Percentiles rank a stretch among this genome's conserved stretches.
phyloP scores from a whole-genome alignment of 2,329 filamentous ascomycete genomes.

The Fusarium sp. region DNA sequence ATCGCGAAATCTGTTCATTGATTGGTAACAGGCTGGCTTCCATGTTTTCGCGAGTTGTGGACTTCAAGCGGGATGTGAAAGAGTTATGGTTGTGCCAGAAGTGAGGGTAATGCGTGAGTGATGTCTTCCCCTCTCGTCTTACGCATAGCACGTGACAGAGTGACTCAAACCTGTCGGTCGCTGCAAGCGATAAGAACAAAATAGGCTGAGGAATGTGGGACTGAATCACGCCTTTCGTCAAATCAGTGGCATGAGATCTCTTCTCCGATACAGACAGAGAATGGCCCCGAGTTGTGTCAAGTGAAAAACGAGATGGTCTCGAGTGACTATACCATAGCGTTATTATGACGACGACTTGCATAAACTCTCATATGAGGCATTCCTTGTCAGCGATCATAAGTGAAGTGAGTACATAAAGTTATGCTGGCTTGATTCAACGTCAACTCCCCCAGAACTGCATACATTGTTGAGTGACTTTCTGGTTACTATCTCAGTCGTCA shows the following conservation, averaged over 20 bases:
- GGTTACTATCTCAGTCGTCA: neutral
- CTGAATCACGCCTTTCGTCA: neutral
- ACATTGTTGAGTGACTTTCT: neutral
- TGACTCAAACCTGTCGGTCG: neutral
- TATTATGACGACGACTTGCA: neutral
- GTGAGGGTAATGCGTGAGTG: neutral
- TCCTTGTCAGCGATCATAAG: neutral
- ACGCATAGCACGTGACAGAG: neutral
- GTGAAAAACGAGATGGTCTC: neutral
- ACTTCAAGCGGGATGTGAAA: neutral
- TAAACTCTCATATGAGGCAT: neutral
- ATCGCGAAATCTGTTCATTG: conserved; percentile 37
- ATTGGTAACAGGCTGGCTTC: conserved; percentile 44
- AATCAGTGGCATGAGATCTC: neutral
- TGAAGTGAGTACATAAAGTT: neutral
- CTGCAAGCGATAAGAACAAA: neutral
- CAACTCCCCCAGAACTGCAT: neutral
- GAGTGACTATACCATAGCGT: neutral
- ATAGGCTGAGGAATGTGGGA: neutral
- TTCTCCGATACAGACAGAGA: neutral
- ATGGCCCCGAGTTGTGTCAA: neutral
- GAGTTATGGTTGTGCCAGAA: neutral
- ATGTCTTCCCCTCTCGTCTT: neutral
- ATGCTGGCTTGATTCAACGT: neutral
- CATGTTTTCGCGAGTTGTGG: neutral